Percentiles rank a stretch among this genome's conserved stretches.
These are phyloP conservation scores for Lycium barbarum DNA, from an alignment of 257 asterid genomes.

Conservation along the genomic window DNA sequence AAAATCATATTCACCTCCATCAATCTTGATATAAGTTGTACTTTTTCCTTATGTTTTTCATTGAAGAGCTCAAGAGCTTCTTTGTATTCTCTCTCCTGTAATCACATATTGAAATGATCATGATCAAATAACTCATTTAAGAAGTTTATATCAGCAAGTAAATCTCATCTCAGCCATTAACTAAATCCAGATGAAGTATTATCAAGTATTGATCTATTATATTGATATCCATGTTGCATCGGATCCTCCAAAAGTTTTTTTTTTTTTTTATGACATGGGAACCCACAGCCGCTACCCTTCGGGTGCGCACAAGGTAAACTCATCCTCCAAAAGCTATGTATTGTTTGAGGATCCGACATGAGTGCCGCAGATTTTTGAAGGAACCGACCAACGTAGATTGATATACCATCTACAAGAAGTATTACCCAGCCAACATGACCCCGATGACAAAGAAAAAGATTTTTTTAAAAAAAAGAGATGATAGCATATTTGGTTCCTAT, in stretches of 20 bases:
- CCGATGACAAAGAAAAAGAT: not conserved
- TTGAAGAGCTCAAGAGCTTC: slow-evolving; percentile 65
- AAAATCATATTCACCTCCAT: slow-evolving; percentile 47
- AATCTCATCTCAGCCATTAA: not conserved
- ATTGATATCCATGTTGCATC: not conserved
- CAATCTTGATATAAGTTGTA: slow-evolving; percentile 54
- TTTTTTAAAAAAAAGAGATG: not conserved
- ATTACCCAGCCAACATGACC: not conserved
- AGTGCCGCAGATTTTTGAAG: not conserved
- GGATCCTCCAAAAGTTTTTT: not conserved
- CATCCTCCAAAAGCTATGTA: not conserved
- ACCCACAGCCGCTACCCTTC: too few species aligned
- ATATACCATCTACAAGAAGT: not conserved
- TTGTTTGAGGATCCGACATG: not conserved
- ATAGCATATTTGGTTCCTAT: too few species aligned
- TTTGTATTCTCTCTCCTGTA: slow-evolving; percentile 66
- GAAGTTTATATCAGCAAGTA: not conserved
- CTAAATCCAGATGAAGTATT: not conserved
- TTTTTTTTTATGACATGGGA: too few species aligned
- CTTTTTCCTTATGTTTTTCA: slow-evolving; percentile 63
- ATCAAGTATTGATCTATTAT: not conserved
- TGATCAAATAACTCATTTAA: not conserved
- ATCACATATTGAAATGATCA: not conserved
- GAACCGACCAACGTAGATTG: not conserved
- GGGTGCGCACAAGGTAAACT: too few species aligned